phyloP scores from a whole-genome alignment of 495 filamentous ascomycete species.

The Aspergillus kassunensis region DNA sequence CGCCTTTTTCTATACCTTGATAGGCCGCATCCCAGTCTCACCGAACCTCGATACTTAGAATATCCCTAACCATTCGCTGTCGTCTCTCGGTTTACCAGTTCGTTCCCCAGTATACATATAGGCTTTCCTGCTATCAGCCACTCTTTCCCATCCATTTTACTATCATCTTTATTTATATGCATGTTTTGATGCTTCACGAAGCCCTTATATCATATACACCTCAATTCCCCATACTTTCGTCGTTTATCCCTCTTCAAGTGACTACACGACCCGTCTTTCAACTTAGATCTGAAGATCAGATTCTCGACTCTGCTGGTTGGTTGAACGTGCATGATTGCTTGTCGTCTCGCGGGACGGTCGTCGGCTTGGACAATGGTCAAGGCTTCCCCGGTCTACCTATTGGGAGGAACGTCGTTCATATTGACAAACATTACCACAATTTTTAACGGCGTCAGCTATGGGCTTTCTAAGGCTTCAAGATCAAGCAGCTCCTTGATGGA shows the following conservation, averaged over 20 bases:
- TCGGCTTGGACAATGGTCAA: conserved; percentile 14
- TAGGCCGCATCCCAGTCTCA: conserved; percentile 9
- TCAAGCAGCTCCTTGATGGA: conserved; percentile 18
- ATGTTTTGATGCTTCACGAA: no score
- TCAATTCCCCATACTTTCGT: no score
- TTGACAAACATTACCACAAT: conserved; percentile 29
- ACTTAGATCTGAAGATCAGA: neutral
- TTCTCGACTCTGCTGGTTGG: neutral
- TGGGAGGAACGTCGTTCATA: conserved; percentile 27
- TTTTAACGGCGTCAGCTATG: conserved; percentile 33
- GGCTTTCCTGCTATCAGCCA: neutral
- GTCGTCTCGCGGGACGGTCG: neutral
- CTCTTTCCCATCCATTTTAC: no score
- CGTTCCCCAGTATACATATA: conserved; percentile 3
- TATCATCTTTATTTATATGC: no score
- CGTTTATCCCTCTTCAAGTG: neutral
- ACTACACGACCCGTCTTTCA: neutral
- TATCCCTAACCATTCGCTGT: neutral
- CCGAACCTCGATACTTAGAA: neutral
- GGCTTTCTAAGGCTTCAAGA: conserved; percentile 19
- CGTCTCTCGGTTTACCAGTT: neutral
- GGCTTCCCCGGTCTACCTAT: conserved; percentile 18
- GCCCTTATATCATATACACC: no score
- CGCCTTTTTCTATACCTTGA: conserved; percentile 13
- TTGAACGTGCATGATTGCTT: neutral